phyloP scores from a whole-genome alignment of 2,329 filamentous ascomycete genomes.

The Verticillium tricorpus region DNA sequence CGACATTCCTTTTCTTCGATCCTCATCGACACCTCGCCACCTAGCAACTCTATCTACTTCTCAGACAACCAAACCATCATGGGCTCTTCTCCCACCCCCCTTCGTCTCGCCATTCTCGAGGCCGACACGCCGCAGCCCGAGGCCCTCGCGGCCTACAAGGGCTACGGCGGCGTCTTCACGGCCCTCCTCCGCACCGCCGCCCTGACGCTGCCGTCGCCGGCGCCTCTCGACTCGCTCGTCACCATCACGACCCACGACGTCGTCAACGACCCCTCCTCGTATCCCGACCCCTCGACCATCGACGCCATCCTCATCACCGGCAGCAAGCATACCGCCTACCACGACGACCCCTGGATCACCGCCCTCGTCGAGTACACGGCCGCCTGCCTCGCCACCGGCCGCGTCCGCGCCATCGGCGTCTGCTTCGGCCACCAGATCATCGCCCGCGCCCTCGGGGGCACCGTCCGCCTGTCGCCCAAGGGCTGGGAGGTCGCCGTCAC shows the following conservation, averaged over 20 bases:
- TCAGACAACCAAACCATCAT: slow-evolving; percentile 1
- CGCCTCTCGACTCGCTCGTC: slow-evolving; percentile 40
- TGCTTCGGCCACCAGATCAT: slow-evolving; percentile 90
- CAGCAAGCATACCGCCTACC: slow-evolving; percentile 68
- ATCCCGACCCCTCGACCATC: slow-evolving; percentile 68
- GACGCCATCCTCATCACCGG: slow-evolving; percentile 84
- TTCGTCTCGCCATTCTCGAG: slow-evolving; percentile 84
- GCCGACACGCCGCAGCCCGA: slow-evolving; percentile 71
- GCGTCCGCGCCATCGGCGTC: slow-evolving; percentile 70
- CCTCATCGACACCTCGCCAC: not conserved
- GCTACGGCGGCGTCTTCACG: slow-evolving; percentile 69
- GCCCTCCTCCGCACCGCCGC: slow-evolving; percentile 53
- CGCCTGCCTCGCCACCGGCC: slow-evolving; percentile 51
- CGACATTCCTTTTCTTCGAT: not conserved
- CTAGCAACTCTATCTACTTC: not conserved
- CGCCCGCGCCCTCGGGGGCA: slow-evolving; percentile 63
- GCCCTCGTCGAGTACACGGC: slow-evolving; percentile 66
- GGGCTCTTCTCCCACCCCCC: slow-evolving; percentile 29
- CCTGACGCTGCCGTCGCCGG: slow-evolving; percentile 35
- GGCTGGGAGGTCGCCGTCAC: slow-evolving; percentile 84
- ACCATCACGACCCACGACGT: slow-evolving; percentile 66
- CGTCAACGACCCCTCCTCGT: slow-evolving; percentile 58
- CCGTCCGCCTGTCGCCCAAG: slow-evolving; percentile 59
- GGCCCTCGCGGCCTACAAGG: slow-evolving; percentile 60
- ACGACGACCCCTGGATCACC: slow-evolving; percentile 70